Evolutionary conservation across 2,329 filamentous ascomycete species (phyloP), one percentile per base, ranked within the genome.

Genomic region (Hymenoscyphus occultus): DNA sequence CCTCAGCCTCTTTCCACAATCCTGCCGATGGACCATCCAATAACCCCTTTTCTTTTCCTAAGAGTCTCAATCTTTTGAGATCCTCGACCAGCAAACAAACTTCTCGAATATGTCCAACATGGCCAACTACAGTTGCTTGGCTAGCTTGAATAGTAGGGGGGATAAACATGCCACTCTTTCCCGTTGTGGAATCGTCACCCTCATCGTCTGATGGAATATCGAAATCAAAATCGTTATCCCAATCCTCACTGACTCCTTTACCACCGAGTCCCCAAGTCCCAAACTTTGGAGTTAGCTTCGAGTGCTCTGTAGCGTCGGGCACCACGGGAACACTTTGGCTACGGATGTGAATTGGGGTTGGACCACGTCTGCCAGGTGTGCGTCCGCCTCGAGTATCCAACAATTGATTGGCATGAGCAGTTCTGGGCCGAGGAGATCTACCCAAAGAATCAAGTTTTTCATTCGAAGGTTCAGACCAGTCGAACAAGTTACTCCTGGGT

Each of bases 151-250:
- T 95, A 1, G 86, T 90, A 69, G 88, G 86, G 0, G 92, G 92
- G 31, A 96, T 89, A n/a, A 89, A 77, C 86, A 92, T 90, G 3
- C 75, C 76, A 32, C 76, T 75, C 35, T 74, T 76, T 40, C 76
- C 77, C 45, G 76, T 75, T n/a, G 76, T 76, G 4, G 67, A 75
- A 42, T 77, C 72, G 56, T 78, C 80, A 39, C 81, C 75, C 35
- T 78, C 76, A 13, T 74, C 72, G 14, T 74, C 72, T 13, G 65
- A 71, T 51, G 66, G 79, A 22, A 60, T 69, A 10, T 76, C 75
- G 74, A 94, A 93, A 66, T 94, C 90, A 71, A 96, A 95, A 75
- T 96, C 92, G 68, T 93, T 90, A 71, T 94, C 92, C 92, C 92
- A 96, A 73, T 95, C 91, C 75, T 96, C 92, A 67, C 89, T 93